A percentile compares a stretch with the other conserved stretches of the same genome.
Evolutionary conservation across 208 protist species (phyloP).

Genomic region (Wallacemonas rigidus): DNA sequence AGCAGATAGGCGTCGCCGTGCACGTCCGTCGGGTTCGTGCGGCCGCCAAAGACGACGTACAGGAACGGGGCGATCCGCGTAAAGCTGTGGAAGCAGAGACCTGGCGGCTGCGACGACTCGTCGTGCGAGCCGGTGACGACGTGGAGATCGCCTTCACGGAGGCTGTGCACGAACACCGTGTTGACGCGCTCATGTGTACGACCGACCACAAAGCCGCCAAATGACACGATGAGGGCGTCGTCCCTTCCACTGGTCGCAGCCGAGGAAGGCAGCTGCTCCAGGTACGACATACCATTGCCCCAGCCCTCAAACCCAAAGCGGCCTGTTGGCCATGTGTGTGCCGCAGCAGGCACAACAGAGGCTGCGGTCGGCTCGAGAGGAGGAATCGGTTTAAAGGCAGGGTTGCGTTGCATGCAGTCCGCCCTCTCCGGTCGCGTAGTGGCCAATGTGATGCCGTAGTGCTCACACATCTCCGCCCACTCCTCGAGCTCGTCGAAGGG

Average conservation of each 20-base stretch:
- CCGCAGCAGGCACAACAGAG: background rate
- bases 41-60: constrained; percentile 84
- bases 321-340: constrained; percentile 66
- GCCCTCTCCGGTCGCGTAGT: constrained; percentile 21
- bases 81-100: constrained; percentile 78
- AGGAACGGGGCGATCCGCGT: constrained; percentile 38
- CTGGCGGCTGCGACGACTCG: constrained; percentile 27
- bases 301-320: constrained; percentile 84
- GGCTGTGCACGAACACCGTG: constrained; percentile 63
- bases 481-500: constrained; percentile 90
- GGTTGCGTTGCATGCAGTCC: constrained; percentile 18
- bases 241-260: constrained; percentile 22
- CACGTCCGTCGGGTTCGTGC: constrained; percentile 66
- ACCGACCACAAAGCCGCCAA: constrained; percentile 76
- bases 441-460: constrained; percentile 88
- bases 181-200: constrained; percentile 65
- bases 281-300: constrained; percentile 66
- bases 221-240: constrained; percentile 61
- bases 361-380: background rate
- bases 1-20: constrained; percentile 54
- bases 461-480: constrained; percentile 92
- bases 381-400: constrained; percentile 28
- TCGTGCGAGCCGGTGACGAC: constrained; percentile 19
- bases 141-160: constrained; percentile 67
- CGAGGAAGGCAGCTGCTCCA: constrained; percentile 30